Percentiles rank a stretch among this genome's conserved stretches.
These are phyloP conservation scores for Adansonia gregorii DNA, from an alignment of 441 rosid species.

Conservation along the genomic window DNA sequence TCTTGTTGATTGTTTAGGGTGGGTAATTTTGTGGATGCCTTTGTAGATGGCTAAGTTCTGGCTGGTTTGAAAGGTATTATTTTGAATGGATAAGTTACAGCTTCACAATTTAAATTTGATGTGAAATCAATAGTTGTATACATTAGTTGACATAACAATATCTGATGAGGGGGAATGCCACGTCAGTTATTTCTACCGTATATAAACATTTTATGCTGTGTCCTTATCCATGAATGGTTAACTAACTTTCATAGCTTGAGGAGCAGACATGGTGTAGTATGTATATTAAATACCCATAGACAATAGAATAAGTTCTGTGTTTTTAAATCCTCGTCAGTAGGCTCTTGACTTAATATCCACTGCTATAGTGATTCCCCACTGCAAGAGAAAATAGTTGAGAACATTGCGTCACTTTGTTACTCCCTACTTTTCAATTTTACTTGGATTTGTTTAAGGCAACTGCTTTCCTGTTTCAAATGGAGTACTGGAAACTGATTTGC, in stretches of 20 bases:
- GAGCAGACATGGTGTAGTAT: neutral
- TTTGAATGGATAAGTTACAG: neutral
- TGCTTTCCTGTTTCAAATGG: neutral
- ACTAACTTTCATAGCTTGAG: conserved; percentile 2
- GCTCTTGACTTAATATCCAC: neutral
- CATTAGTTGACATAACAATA: neutral
- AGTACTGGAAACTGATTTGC: neutral
- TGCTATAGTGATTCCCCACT: neutral
- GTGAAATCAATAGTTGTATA: neutral
- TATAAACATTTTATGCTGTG: conserved; percentile 6
- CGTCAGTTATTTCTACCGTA: neutral
- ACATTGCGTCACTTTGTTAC: neutral
- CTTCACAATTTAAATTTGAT: neutral
- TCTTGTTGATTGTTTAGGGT: neutral
- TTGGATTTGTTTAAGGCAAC: neutral
- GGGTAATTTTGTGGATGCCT: neutral
- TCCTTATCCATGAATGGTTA: neutral
- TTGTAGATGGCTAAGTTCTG: neutral
- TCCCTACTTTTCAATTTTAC: neutral
- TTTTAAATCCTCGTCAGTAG: neutral
- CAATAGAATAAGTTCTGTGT: neutral
- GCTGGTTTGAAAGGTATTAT: neutral
- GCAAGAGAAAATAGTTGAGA: neutral
- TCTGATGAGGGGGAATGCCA: neutral
- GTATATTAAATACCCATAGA: neutral